phyloP scores from a whole-genome alignment of 2,329 filamentous ascomycete genomes.

The Trichoderma atrobrunneum region DNA sequence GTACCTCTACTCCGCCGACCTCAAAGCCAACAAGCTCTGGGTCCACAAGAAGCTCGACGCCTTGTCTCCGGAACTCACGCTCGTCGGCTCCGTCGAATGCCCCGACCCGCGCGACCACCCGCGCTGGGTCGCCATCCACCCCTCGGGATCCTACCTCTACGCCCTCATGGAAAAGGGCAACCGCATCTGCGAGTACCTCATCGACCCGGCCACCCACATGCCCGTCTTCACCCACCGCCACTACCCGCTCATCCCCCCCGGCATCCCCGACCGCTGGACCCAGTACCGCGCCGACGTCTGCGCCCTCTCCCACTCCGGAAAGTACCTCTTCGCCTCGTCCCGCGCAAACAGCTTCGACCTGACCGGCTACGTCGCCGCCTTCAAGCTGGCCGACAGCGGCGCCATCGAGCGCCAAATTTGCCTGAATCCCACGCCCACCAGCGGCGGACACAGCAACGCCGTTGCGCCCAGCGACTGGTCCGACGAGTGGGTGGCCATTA shows the following conservation, averaged over 20 bases:
- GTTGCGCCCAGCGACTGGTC: slow-evolving; percentile 80
- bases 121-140: slow-evolving; percentile 83
- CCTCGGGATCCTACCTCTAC: slow-evolving; percentile 74
- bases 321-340: slow-evolving; percentile 82
- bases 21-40: slow-evolving; percentile 79
- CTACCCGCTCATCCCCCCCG: slow-evolving; percentile 77
- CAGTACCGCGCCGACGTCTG: slow-evolving; percentile 88
- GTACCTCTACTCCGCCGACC: slow-evolving; percentile 76
- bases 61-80: slow-evolving; percentile 55
- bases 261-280: slow-evolving; percentile 51
- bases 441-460: slow-evolving; percentile 84
- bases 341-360: slow-evolving; percentile 72
- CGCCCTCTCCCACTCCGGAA: slow-evolving; percentile 63
- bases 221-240: slow-evolving; percentile 75
- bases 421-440: slow-evolving; percentile 80
- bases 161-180: slow-evolving; percentile 90
- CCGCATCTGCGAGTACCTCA: slow-evolving; percentile 74
- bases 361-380: slow-evolving; percentile 80
- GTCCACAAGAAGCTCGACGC: slow-evolving; percentile 63
- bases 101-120: slow-evolving; percentile 73
- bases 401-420: slow-evolving; percentile 75
- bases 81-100: slow-evolving; percentile 71
- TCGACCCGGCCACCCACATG: slow-evolving; percentile 69
- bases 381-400: slow-evolving; percentile 66
- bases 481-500: slow-evolving; percentile 87